Base-by-base conservation (phyloP, 2,329 filamentous ascomycete species). In the Fusarium virguliforme region DNA sequence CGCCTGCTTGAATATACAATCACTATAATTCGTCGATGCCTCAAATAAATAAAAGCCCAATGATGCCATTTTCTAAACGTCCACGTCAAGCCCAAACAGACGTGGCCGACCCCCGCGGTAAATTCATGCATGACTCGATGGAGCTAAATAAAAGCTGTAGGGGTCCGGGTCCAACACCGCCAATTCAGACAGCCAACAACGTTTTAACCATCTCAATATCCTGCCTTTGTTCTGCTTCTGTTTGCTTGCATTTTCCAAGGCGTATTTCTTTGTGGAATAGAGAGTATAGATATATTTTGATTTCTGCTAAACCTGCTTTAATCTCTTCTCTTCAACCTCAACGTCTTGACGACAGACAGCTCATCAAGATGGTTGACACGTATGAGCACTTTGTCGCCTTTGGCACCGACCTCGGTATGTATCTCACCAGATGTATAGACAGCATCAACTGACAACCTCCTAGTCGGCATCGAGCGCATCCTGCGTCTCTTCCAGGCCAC, bases 381-480 rank as follows among this genome's bases (percentile, higher is more conserved):
- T 75, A 76, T 61, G 75, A 78, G 56, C 79, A 81, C 34, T 80
- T 81, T 66, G 80, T 85, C 53, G 80, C 80, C 64, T 87, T 86
- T 65, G 82, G 82, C 40, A 84, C 83, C 22, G 84, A 87, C 65
- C 80, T 82, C 28, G 80, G 85, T 86, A 80, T 62, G 80, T 74
- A 26, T 38, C 60, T 15, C 79, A 64, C 13, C 53, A 56, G 60
- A 32, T 65, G 56, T 6, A 38, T 28, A 35, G 22, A 15, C 30
- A 24, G n/a, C n/a, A 24, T 30, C 48, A 15, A 58, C 71, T 76
- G 40, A 76, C 22, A 15, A 7, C 6, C 7, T 50, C 12, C 28
- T n/a, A 89, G 89, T 84, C 74, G 89, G 89, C 5, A 82, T 91
- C 2, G 90, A 92, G 78, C 87, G 89, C 64, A 83, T 85, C 59